phyloP scores from a whole-genome alignment of 352 stramenopile genomes.

The Phytophthora aleatoria region DNA sequence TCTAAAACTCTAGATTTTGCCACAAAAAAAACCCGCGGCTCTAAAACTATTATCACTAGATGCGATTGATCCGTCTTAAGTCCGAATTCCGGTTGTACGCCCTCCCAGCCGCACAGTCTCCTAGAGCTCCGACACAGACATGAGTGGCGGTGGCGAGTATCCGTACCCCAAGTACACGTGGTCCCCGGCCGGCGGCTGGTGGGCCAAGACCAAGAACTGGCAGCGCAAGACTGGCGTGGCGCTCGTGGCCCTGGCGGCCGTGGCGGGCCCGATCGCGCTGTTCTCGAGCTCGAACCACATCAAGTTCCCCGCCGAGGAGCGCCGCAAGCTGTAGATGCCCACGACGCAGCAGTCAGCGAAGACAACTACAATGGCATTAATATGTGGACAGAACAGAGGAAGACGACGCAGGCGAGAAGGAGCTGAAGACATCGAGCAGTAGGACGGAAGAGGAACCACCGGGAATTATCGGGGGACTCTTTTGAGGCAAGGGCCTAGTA shows the following conservation, averaged over 20 bases:
- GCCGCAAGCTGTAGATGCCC: slow-evolving; percentile 50
- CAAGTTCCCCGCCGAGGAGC: slow-evolving; percentile 77
- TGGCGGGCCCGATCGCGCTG: slow-evolving; percentile 56
- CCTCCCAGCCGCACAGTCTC: slow-evolving; percentile 27
- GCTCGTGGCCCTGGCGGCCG: slow-evolving; percentile 52
- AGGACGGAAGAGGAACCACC: not conserved
- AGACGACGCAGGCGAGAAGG: slow-evolving; percentile 1
- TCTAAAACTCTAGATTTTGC: no score
- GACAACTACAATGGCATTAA: slow-evolving; percentile 25
- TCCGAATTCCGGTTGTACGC: slow-evolving; percentile 10
- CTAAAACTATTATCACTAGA: not conserved
- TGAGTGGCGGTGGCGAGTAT: slow-evolving; percentile 85
- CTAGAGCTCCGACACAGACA: slow-evolving; percentile 31
- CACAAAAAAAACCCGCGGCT: no score
- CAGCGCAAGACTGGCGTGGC: slow-evolving; percentile 75
- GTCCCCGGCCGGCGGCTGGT: slow-evolving; percentile 87
- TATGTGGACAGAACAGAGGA: slow-evolving; percentile 17
- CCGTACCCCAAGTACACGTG: slow-evolving; percentile 89
- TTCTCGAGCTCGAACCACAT: slow-evolving; percentile 69
- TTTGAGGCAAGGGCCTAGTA: not conserved
- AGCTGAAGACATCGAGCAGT: not conserved
- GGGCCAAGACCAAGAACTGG: slow-evolving; percentile 86
- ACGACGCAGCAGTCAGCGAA: not conserved
- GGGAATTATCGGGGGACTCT: not conserved
- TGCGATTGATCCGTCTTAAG: not conserved